phyloP scores from a whole-genome alignment of 495 filamentous ascomycete species.

The Aspergillus taichungensis region DNA sequence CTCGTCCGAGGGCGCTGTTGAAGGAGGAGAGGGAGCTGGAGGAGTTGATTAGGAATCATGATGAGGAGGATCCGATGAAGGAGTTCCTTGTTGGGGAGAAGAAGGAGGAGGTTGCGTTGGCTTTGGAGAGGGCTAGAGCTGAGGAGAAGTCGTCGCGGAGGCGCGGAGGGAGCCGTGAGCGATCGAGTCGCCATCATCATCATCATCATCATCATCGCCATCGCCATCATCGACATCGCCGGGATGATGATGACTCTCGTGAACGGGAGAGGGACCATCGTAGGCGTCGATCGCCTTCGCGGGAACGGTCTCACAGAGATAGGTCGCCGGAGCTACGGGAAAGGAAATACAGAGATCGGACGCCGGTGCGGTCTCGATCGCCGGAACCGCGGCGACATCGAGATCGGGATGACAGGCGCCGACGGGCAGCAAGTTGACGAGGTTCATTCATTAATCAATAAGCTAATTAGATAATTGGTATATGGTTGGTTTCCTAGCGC shows the following conservation, averaged over 20 bases:
- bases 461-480: background rate
- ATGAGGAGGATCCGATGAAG: slow-evolving; percentile 98
- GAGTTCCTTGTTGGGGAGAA: slow-evolving; percentile 79
- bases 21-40: slow-evolving; percentile 71
- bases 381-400: slow-evolving; percentile 25
- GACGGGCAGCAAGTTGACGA: slow-evolving; percentile 8
- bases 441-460: slow-evolving; percentile 2
- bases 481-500: too few relatives aligned
- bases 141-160: slow-evolving; percentile 29
- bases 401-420: slow-evolving; percentile 26
- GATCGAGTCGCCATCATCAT: slow-evolving; percentile 45
- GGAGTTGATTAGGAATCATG: slow-evolving; percentile 66
- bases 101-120: slow-evolving; percentile 72
- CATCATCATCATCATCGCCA: slow-evolving; percentile 41
- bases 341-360: slow-evolving; percentile 18
- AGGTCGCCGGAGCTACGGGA: slow-evolving; percentile 14
- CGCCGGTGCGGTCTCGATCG: slow-evolving; percentile 25
- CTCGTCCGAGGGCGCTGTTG: slow-evolving; percentile 37
- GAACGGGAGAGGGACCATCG: slow-evolving; percentile 23
- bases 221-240: slow-evolving; percentile 8
- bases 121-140: slow-evolving; percentile 47
- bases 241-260: slow-evolving; percentile 27
- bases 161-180: slow-evolving; percentile 29
- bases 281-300: slow-evolving; percentile 19
- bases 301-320: slow-evolving; percentile 15